phyloP scores from a whole-genome alignment of 306 rosid species.

The Cicer arietinum region DNA sequence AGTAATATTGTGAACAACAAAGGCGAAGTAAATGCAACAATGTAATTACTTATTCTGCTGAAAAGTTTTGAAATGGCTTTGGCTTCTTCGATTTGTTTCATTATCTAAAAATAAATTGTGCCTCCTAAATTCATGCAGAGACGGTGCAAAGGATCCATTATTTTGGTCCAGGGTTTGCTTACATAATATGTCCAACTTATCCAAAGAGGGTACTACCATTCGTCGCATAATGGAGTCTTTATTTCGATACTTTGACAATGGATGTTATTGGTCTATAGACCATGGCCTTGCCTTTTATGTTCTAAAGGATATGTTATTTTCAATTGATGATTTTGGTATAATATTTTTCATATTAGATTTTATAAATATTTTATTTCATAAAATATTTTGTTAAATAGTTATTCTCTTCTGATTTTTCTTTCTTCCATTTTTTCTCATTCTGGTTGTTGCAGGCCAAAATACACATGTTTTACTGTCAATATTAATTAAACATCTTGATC shows the following conservation, averaged over 20 bases:
- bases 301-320: slow-evolving; percentile 72
- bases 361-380: slow-evolving; percentile 14
- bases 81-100: not conserved
- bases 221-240: slow-evolving; percentile 87
- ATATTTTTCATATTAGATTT: slow-evolving; percentile 20
- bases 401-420: slow-evolving; percentile 22
- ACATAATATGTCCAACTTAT: slow-evolving; percentile 84
- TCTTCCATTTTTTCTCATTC: slow-evolving; percentile 16
- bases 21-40: slow-evolving; percentile 26
- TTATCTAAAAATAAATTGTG: not conserved
- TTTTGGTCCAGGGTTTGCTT: slow-evolving; percentile 95
- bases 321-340: slow-evolving; percentile 81
- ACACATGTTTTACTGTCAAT: slow-evolving; percentile 77
- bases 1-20: not conserved
- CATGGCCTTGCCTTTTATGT: slow-evolving; percentile 74
- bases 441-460: slow-evolving; percentile 64
- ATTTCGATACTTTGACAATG: slow-evolving; percentile 78
- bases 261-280: slow-evolving; percentile 68
- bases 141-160: slow-evolving; percentile 69
- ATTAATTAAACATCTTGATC: slow-evolving; percentile 87
- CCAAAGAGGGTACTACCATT: slow-evolving; percentile 86
- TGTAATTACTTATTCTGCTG: slow-evolving; percentile 4
- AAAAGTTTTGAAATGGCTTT: slow-evolving; percentile 8
- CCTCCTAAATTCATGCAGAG: slow-evolving; percentile 52
- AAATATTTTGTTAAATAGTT: slow-evolving; percentile 29